These are phyloP conservation scores for Calonectria hongkongensis DNA, from an alignment of 2,329 filamentous ascomycete genomes.

Conservation along the genomic window DNA sequence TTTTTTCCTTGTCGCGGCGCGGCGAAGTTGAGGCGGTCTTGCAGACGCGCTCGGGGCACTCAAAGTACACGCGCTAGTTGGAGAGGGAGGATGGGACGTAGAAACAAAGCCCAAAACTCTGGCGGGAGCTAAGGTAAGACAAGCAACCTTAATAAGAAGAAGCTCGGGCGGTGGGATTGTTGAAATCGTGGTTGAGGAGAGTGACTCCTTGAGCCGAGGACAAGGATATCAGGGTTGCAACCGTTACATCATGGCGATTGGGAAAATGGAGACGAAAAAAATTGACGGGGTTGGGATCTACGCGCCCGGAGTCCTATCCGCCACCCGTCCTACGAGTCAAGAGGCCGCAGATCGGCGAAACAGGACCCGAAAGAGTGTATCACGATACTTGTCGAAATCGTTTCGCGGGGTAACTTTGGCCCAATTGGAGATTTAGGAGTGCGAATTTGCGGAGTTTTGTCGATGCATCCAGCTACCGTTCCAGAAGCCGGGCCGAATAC, in stretches of 20 bases:
- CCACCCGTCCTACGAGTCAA: not conserved
- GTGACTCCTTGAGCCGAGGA: not conserved
- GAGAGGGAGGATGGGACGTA: not conserved
- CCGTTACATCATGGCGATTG: slow-evolving; percentile 26
- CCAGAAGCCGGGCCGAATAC: slow-evolving; percentile 36
- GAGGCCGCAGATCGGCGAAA: not conserved
- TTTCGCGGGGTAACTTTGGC: slow-evolving; percentile 14
- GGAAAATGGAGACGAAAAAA: slow-evolving; percentile 9
- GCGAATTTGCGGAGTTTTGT: slow-evolving; percentile 9
- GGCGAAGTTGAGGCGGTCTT: not conserved
- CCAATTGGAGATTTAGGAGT: slow-evolving; percentile 5
- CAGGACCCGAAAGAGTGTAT: not conserved
- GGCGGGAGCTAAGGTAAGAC: slow-evolving; percentile 13
- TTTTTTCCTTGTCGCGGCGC: not conserved
- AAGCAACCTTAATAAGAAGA: slow-evolving; percentile 24
- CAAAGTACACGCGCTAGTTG: not conserved
- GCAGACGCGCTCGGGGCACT: slow-evolving; percentile 17
- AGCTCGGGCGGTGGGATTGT: not conserved
- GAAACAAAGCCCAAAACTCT: slow-evolving; percentile 21
- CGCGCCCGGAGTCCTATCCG: slow-evolving; percentile 4
- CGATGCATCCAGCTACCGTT: slow-evolving; percentile 10
- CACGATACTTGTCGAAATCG: not conserved
- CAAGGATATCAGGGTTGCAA: slow-evolving; percentile 8
- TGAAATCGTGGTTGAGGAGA: not conserved
- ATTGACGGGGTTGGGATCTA: slow-evolving; percentile 36